Conservation (phyloP, 257 asterid genomes). For the Nicotiana obtusifolia region DNA sequence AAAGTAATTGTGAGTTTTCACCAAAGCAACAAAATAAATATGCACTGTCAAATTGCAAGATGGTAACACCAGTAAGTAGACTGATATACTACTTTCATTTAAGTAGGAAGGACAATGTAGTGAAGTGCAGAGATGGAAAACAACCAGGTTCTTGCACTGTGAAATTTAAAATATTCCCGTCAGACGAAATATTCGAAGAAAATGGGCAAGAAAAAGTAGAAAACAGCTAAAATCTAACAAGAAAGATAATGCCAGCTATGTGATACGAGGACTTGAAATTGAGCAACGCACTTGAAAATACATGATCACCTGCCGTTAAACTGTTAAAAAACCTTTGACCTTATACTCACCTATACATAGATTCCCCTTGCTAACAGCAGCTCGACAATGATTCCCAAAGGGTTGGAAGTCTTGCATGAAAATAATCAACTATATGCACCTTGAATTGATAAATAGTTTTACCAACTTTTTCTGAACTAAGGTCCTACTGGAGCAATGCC, state of each 20-base stretch:
- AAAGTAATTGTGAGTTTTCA: not conserved
- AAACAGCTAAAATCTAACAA: not conserved
- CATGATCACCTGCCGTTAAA: not conserved
- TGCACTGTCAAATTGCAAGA: not conserved
- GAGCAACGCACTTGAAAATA: not conserved
- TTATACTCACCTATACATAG: not conserved
- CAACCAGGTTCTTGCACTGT: not conserved
- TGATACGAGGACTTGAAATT: not conserved
- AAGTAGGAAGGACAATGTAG: not conserved
- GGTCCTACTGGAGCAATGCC: constrained; percentile 73
- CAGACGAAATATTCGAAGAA: not conserved
- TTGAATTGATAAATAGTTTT: not conserved
- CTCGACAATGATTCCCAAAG: not conserved
- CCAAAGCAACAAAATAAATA: not conserved
- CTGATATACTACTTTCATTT: not conserved
- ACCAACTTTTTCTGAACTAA: constrained; percentile 21
- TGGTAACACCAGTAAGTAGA: not conserved
- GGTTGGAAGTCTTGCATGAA: not conserved
- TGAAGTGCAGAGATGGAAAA: not conserved
- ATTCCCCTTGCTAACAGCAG: not conserved
- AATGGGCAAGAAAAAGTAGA: not conserved
- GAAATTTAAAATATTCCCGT: not conserved
- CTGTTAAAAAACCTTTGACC: not conserved
- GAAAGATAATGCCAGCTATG: not conserved
- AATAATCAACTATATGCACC: not conserved